Evolutionary conservation across 306 rosid species (phyloP).

Genomic region (Citrullus amarus): DNA sequence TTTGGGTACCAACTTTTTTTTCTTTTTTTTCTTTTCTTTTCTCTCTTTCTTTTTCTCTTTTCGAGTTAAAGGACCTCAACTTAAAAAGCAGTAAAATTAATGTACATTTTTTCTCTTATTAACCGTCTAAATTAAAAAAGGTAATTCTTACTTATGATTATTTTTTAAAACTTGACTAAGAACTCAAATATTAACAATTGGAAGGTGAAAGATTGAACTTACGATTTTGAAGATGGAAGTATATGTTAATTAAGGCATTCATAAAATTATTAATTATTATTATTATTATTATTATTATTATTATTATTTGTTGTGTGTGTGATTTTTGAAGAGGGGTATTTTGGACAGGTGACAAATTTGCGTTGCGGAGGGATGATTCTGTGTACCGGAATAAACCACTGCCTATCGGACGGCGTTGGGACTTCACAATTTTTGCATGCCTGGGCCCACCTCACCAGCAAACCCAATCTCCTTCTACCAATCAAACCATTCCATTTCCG

Average conservation of each 20-base stretch:
- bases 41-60: not conserved
- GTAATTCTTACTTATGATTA: too few species aligned
- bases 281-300: too few species aligned
- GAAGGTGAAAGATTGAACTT: too few species aligned
- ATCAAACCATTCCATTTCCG: constrained; percentile 41
- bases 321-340: not conserved
- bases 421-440: constrained; percentile 66
- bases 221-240: too few species aligned
- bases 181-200: too few species aligned
- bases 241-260: too few species aligned
- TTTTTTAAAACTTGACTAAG: too few species aligned
- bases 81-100: not conserved
- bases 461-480: constrained; percentile 15
- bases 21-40: not conserved
- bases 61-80: not conserved
- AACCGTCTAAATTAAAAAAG: too few species aligned
- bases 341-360: constrained; percentile 43
- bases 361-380: constrained; percentile 72
- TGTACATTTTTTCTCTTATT: not conserved
- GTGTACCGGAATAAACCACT: constrained; percentile 75
- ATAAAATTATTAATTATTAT: too few species aligned
- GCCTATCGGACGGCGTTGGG: constrained; percentile 71
- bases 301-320: too few species aligned
- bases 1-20: too few species aligned
- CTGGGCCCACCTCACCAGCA: constrained; percentile 50